A percentile compares a stretch with the other conserved stretches of the same genome.
Evolutionary conservation across 768 basidiomycete species (phyloP).

Genomic region (Boletus rufocinnamomeus): DNA sequence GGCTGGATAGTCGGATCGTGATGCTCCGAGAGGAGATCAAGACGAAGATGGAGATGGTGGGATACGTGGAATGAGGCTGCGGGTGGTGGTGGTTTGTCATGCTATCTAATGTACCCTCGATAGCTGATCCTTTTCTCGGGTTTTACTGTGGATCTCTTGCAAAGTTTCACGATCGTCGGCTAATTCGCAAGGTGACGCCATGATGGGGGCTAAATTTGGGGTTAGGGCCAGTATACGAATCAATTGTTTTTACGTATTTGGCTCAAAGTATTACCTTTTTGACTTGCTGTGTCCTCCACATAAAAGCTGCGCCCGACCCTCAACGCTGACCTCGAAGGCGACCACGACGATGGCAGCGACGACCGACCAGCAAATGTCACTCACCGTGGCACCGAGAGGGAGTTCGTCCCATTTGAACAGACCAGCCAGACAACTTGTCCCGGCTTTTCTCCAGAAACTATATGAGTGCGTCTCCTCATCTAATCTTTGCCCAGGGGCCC

Average conservation of each 20-base stretch:
- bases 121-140: not conserved
- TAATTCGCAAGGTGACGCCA: not conserved
- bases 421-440: conserved; percentile 55
- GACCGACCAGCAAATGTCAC: conserved; percentile 57
- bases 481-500: conserved; percentile 13
- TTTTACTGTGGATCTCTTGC: not conserved
- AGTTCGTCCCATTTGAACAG: conserved; percentile 45
- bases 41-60: conserved; percentile 55
- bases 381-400: conserved; percentile 47
- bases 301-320: conserved; percentile 5
- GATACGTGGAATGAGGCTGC: conserved; percentile 12
- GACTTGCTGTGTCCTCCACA: conserved; percentile 22
- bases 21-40: conserved; percentile 73
- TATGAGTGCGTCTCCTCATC: conserved; percentile 63
- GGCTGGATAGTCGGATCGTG: conserved; percentile 67
- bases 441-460: conserved; percentile 91
- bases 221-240: conserved; percentile 9
- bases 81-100: not conserved
- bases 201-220: not conserved
- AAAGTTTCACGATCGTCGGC: not conserved
- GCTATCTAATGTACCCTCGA: not conserved
- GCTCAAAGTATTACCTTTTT: not conserved
- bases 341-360: conserved; percentile 40
- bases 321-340: conserved; percentile 9
- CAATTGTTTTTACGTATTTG: conserved; percentile 20